phyloP scores from a whole-genome alignment of 2,329 filamentous ascomycete genomes.

The Hymenoscyphus fructigenus region DNA sequence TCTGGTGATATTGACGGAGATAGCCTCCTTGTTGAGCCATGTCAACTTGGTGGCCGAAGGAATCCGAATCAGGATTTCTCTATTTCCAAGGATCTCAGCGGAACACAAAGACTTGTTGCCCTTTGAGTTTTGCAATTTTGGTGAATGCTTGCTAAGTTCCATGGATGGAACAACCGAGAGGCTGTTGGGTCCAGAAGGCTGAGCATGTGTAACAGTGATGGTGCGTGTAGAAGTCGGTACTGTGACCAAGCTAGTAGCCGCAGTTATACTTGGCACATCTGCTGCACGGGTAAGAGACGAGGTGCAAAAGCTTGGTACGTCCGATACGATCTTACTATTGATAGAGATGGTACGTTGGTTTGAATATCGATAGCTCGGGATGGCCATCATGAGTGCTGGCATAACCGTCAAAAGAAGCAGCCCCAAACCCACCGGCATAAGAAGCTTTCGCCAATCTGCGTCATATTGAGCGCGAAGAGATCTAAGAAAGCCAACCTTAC shows the following conservation, averaged over 20 bases:
- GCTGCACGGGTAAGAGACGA: constrained; percentile 24
- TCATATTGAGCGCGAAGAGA: constrained; percentile 22
- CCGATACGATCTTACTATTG: constrained; percentile 35
- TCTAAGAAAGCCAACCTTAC: constrained; percentile 20
- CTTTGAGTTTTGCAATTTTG: constrained; percentile 20
- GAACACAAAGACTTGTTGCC: constrained; percentile 42
- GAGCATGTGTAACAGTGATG: constrained; percentile 36
- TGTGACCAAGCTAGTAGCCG: constrained; percentile 28
- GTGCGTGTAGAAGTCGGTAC: constrained; percentile 34
- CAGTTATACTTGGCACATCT: constrained; percentile 22
- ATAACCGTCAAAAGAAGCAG: constrained; percentile 31
- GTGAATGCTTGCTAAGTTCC: constrained; percentile 32
- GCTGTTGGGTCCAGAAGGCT: constrained; percentile 38
- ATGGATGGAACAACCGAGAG: constrained; percentile 44
- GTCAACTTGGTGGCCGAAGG: constrained; percentile 49
- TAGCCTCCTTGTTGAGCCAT: constrained; percentile 57
- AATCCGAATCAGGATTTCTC: constrained; percentile 55
- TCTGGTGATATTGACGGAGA: constrained; percentile 55
- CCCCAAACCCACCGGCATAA: constrained; percentile 25
- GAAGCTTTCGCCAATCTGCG: constrained; percentile 28
- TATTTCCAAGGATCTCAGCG: constrained; percentile 46
- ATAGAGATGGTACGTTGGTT: constrained; percentile 33
- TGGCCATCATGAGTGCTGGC: constrained; percentile 23
- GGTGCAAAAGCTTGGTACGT: constrained; percentile 28
- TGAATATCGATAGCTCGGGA: constrained; percentile 25